Conservation (phyloP, 139 green algal species). For the Deuterostichococcus epilithicus region DNA sequence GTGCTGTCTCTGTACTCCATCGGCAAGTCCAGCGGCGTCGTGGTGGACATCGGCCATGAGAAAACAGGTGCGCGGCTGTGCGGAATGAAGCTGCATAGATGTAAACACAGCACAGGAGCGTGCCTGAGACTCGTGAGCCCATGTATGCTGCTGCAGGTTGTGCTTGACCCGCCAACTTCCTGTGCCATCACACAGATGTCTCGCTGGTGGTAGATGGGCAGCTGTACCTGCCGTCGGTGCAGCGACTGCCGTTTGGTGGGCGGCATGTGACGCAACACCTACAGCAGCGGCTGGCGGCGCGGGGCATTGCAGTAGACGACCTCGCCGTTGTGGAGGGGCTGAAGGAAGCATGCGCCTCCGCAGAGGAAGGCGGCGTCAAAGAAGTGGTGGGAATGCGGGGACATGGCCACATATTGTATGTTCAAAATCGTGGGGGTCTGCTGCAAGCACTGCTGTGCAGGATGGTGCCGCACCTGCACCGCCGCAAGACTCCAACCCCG, state of each 20-base stretch:
- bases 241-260: constrained; percentile 56
- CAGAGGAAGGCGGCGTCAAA: constrained; percentile 6
- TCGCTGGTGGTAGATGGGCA: constrained; percentile 73
- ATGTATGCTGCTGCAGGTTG: too few relatives aligned
- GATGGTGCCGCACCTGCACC: too few relatives aligned
- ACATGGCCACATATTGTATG: neutral
- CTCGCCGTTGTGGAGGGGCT: neutral
- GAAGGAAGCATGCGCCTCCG: constrained; percentile 10
- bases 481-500: too few relatives aligned
- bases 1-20: constrained; percentile 70
- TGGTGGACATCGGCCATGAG: constrained; percentile 80
- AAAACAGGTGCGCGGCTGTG: constrained; percentile 58
- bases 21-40: constrained; percentile 64
- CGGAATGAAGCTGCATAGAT: too few relatives aligned
- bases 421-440: too few relatives aligned
- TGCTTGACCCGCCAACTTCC: neutral
- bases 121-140: too few relatives aligned
- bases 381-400: constrained; percentile 5
- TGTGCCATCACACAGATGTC: constrained; percentile 52
- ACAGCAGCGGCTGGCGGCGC: constrained; percentile 10
- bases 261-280: constrained; percentile 53
- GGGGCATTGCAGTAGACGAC: neutral
- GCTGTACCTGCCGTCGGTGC: constrained; percentile 33
- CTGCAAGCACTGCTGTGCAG: too few relatives aligned
- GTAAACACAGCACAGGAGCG: too few relatives aligned